phyloP scores from a whole-genome alignment of 2,329 filamentous ascomycete species.

The Fusarium austroafricanum region DNA sequence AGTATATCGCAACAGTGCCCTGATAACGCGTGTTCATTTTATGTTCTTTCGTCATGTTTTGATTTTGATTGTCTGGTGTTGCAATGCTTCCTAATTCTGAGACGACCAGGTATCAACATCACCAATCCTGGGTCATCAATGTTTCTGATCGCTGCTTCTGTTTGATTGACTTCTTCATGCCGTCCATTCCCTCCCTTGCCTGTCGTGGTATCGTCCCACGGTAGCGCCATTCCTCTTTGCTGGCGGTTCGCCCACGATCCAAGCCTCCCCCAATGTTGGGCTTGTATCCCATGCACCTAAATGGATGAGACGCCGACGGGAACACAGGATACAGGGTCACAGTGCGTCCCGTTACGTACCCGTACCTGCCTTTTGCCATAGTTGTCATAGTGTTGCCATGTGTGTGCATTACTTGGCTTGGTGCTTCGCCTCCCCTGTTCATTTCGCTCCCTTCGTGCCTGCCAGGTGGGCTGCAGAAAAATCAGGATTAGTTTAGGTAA shows the following conservation, averaged over 20 bases:
- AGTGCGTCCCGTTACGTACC: constrained; percentile 27
- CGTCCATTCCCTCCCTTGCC: constrained; percentile 29
- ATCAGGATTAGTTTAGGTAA: too few relatives aligned
- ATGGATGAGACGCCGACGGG: constrained; percentile 5
- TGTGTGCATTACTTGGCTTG: constrained; percentile 21
- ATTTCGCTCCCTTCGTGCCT: constrained; percentile 16
- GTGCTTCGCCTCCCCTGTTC: constrained; percentile 3
- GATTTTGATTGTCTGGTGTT: constrained; percentile 27
- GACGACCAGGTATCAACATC: constrained; percentile 38
- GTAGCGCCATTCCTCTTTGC: constrained; percentile 43
- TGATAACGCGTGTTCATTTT: constrained; percentile 30
- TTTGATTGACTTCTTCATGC: constrained; percentile 41
- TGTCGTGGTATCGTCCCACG: constrained; percentile 42
- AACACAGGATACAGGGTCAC: constrained; percentile 23
- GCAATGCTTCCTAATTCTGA: constrained; percentile 38
- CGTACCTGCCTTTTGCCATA: constrained; percentile 18
- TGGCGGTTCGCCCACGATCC: constrained; percentile 28
- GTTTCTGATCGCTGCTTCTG: constrained; percentile 37
- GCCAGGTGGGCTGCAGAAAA: too few relatives aligned
- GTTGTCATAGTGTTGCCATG: constrained; percentile 23
- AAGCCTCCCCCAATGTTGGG: constrained; percentile 31
- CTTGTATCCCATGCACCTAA: constrained; percentile 6
- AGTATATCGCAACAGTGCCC: constrained; percentile 19
- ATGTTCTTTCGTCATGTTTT: constrained; percentile 34
- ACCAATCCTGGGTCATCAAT: constrained; percentile 30